phyloP scores from a whole-genome alignment of 2,329 filamentous ascomycete genomes.

The Calonectria multiphialidica region DNA sequence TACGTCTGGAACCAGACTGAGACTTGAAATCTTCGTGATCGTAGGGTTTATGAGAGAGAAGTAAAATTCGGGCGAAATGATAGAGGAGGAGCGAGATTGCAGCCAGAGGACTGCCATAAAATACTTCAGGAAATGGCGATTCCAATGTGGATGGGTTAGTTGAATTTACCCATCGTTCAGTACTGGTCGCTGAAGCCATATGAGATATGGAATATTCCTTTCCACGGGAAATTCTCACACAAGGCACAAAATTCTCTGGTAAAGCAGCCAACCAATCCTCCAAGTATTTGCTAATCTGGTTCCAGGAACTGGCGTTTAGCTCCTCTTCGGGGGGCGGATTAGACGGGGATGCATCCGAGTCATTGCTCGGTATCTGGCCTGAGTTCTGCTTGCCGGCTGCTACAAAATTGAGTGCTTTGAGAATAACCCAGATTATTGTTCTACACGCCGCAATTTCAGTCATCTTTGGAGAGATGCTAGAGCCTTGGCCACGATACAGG shows the following conservation, averaged over 20 bases:
- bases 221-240: neutral
- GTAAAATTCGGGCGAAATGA: neutral
- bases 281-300: neutral
- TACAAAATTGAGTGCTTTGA: neutral
- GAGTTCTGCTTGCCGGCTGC: neutral
- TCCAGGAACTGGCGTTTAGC: neutral
- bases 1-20: neutral
- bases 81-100: neutral
- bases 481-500: neutral
- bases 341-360: neutral
- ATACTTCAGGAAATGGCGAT: neutral
- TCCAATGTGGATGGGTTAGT: neutral
- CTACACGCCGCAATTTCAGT: neutral
- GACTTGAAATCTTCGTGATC: neutral
- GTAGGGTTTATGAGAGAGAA: neutral
- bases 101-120: neutral
- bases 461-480: neutral
- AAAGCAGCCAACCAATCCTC: neutral
- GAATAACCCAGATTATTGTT: neutral
- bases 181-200: neutral
- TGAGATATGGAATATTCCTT: neutral
- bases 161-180: neutral
- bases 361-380: too few species aligned
- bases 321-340: neutral
- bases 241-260: neutral